These are phyloP conservation scores for Rutstroemia sp. DNA, from an alignment of 2,329 filamentous ascomycete genomes.

Conservation along the genomic window DNA sequence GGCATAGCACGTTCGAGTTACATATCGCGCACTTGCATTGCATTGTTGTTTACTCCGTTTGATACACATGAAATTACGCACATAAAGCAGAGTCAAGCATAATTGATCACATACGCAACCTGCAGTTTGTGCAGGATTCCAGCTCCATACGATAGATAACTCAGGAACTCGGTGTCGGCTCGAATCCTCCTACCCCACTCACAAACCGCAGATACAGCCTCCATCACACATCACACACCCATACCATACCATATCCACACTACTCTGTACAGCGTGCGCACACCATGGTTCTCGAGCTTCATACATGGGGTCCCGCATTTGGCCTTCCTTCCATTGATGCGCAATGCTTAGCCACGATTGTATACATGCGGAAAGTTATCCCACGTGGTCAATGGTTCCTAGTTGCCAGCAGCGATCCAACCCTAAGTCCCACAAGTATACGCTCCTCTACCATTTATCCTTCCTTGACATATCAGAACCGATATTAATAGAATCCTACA, in stretches of 20 bases:
- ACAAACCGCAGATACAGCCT: neutral
- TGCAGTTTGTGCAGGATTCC: conserved; percentile 1
- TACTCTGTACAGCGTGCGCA: neutral
- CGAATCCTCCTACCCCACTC: neutral
- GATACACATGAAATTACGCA: neutral
- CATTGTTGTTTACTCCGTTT: neutral
- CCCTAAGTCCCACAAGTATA: conserved; percentile 63
- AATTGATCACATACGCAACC: neutral
- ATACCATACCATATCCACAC: neutral
- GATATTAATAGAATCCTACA: conserved; percentile 23
- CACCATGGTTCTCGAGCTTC: conserved; percentile 57
- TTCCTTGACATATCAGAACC: neutral
- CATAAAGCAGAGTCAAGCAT: conserved; percentile 2
- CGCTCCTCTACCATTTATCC: conserved; percentile 17
- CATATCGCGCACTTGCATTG: neutral
- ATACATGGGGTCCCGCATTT: conserved; percentile 88
- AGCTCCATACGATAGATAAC: neutral
- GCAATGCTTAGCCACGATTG: conserved; percentile 78
- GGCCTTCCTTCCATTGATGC: conserved; percentile 84
- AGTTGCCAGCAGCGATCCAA: conserved; percentile 65
- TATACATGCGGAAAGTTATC: conserved; percentile 62
- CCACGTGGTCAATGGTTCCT: conserved; percentile 58
- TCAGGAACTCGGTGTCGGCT: neutral
- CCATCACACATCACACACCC: neutral
- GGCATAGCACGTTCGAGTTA: neutral